Conservation (phyloP, 2,329 filamentous ascomycete species). For the Colletotrichum orchidophilum region DNA sequence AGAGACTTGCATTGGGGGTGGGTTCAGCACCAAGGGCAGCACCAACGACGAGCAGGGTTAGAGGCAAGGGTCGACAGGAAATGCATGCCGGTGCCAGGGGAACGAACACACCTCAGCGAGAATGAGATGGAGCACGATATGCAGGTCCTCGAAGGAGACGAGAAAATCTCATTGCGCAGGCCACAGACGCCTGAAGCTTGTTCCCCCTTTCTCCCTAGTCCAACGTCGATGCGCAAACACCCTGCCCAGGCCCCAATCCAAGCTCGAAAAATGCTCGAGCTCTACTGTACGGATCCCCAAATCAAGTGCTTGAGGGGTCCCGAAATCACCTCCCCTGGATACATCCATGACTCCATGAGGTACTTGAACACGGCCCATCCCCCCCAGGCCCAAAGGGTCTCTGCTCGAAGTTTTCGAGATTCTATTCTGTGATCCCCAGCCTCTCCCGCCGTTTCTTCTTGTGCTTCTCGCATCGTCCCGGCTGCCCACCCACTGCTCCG, state of each 20-base stretch:
- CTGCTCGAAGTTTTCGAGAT: neutral
- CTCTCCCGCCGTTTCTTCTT: constrained; percentile 23
- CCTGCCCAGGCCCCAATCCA: neutral
- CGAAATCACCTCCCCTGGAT: constrained; percentile 9
- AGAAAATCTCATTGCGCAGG: constrained; percentile 28
- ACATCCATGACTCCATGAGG: neutral
- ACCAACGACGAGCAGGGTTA: constrained; percentile 26
- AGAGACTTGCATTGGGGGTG: neutral
- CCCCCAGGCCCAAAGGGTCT: neutral
- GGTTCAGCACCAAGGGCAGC: neutral
- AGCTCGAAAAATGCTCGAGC: constrained; percentile 27
- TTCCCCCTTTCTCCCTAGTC: constrained; percentile 33
- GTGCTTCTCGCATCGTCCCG: constrained; percentile 23
- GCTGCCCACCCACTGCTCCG: neutral
- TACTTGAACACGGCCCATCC: constrained; percentile 31
- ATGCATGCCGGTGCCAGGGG: constrained; percentile 31
- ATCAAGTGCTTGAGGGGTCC: neutral
- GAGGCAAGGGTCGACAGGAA: constrained; percentile 20
- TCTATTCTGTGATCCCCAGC: constrained; percentile 19
- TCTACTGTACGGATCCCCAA: neutral
- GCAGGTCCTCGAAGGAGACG: constrained; percentile 16
- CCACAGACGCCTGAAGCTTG: constrained; percentile 32
- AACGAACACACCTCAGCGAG: constrained; percentile 28
- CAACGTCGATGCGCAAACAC: constrained; percentile 32
- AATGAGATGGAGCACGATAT: constrained; percentile 27